phyloP scores from a whole-genome alignment of 768 basidiomycete species.

The Trametes maxima region DNA sequence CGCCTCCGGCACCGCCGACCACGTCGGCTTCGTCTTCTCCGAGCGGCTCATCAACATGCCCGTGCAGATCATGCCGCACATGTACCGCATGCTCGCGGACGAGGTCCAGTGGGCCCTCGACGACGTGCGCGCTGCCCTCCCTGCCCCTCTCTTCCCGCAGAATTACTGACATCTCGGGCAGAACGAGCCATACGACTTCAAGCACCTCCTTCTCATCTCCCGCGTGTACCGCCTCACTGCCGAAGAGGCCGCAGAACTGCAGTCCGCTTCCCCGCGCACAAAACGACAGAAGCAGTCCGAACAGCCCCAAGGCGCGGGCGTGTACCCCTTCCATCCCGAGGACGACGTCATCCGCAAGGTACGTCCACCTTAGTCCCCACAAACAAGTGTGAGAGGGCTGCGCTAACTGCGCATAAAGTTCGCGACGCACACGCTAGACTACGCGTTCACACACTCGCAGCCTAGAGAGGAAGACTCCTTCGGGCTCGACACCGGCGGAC shows the following conservation, averaged over 20 bases:
- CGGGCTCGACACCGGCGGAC: conserved; percentile 68
- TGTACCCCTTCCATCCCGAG: conserved; percentile 84
- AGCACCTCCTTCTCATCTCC: conserved; percentile 75
- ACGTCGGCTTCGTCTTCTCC: conserved; percentile 83
- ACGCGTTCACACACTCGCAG: conserved; percentile 52
- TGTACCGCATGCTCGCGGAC: conserved; percentile 86
- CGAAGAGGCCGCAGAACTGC: conserved; percentile 64
- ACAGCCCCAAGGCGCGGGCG: conserved; percentile 38
- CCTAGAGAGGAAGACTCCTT: conserved; percentile 67
- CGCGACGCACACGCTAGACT: conserved; percentile 55
- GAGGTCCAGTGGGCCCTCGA: conserved; percentile 77
- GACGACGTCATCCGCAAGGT: conserved; percentile 76
- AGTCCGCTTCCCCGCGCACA: conserved; percentile 38
- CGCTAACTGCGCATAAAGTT: conserved; percentile 39
- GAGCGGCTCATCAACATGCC: conserved; percentile 96
- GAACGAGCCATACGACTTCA: conserved; percentile 70
- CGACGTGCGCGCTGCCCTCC: conserved; percentile 48
- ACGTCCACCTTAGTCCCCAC: conserved; percentile 25
- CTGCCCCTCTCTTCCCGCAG: background rate
- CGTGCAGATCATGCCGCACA: conserved; percentile 86
- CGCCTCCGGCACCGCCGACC: conserved; percentile 42
- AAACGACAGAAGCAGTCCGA: conserved; percentile 47
- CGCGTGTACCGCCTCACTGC: conserved; percentile 75
- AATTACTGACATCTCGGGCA: conserved; percentile 14
- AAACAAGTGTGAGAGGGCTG: background rate